phyloP scores from a whole-genome alignment of 2,329 filamentous ascomycete species.

The Tetracladium maxilliforme region DNA sequence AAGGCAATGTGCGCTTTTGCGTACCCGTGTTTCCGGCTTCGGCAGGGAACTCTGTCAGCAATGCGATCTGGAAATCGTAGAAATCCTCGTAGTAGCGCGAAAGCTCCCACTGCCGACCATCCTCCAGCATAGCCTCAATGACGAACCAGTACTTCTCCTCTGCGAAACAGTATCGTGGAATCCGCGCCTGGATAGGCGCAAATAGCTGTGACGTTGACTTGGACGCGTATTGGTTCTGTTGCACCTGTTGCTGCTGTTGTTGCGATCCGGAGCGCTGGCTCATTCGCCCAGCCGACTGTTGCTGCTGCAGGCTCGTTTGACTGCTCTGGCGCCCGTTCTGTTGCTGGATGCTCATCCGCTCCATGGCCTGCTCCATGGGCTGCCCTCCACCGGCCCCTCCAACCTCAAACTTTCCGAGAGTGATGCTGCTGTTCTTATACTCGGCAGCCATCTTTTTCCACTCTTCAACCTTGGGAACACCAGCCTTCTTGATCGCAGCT shows the following conservation, averaged over 20 bases:
- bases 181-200: constrained; percentile 69
- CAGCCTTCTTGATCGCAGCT: constrained; percentile 75
- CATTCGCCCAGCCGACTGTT: constrained; percentile 10
- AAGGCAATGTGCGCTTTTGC: constrained; percentile 72
- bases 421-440: constrained; percentile 98
- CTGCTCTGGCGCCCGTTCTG: constrained; percentile 32
- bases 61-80: constrained; percentile 94
- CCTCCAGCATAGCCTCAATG: constrained; percentile 80
- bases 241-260: constrained; percentile 21
- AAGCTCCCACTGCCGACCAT: constrained; percentile 83
- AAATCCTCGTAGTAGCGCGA: constrained; percentile 96
- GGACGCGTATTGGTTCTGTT: constrained; percentile 20
- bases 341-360: constrained; percentile 63
- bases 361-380: constrained; percentile 54
- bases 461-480: constrained; percentile 89
- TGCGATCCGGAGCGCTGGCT: constrained; percentile 3
- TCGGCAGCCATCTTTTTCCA: constrained; percentile 99
- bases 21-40: constrained; percentile 79
- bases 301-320: constrained; percentile 20
- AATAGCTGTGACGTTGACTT: constrained; percentile 41
- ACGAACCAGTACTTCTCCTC: constrained; percentile 99
- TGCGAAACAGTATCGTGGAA: constrained; percentile 87
- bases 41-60: constrained; percentile 80
- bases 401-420: constrained; percentile 74
- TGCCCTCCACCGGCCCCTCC: constrained; percentile 28